A percentile compares a stretch with the other conserved stretches of the same genome.
phyloP scores from a whole-genome alignment of 1,139 yeast species.

The Taphrina pruni region DNA sequence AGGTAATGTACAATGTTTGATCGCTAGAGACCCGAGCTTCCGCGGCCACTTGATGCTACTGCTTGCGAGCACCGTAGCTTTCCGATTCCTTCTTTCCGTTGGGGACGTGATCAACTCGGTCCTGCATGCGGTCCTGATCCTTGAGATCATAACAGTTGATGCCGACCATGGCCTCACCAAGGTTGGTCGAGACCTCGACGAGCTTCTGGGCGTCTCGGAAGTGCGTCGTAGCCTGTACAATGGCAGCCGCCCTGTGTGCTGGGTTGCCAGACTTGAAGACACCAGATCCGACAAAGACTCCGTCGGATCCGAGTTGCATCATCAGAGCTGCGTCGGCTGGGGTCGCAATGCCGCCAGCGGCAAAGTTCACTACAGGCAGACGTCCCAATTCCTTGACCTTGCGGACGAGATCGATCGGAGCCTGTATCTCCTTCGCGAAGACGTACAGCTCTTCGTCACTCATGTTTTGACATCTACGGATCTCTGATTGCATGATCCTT shows the following conservation, averaged over 20 bases:
- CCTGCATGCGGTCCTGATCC: slow-evolving; percentile 59
- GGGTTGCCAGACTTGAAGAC: slow-evolving; percentile 80
- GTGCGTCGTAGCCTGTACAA: slow-evolving; percentile 81
- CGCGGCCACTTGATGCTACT: neutral
- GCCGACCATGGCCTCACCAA: slow-evolving; percentile 80
- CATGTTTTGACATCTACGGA: slow-evolving; percentile 58
- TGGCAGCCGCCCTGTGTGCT: slow-evolving; percentile 74
- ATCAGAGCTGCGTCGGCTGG: slow-evolving; percentile 89
- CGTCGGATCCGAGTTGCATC: slow-evolving; percentile 92
- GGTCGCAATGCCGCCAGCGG: slow-evolving; percentile 90
- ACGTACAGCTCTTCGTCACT: slow-evolving; percentile 58
- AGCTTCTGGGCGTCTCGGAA: slow-evolving; percentile 68
- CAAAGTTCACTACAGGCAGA: slow-evolving; percentile 84
- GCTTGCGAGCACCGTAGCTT: slow-evolving; percentile 31
- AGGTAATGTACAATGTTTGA: too few species aligned
- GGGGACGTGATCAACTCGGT: slow-evolving; percentile 52
- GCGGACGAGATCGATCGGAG: slow-evolving; percentile 62
- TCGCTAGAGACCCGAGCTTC: too few species aligned
- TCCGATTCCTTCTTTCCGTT: slow-evolving; percentile 39
- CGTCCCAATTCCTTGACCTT: slow-evolving; percentile 63
- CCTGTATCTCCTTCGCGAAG: slow-evolving; percentile 66
- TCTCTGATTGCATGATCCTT: slow-evolving; percentile 63
- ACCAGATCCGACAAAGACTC: slow-evolving; percentile 90
- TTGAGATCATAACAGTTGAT: slow-evolving; percentile 62
- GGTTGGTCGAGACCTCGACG: slow-evolving; percentile 73